A percentile compares a stretch with the other conserved stretches of the same genome.
Conservation (phyloP, 2,329 filamentous ascomycete genomes). For the Venturiaceae sp. region DNA sequence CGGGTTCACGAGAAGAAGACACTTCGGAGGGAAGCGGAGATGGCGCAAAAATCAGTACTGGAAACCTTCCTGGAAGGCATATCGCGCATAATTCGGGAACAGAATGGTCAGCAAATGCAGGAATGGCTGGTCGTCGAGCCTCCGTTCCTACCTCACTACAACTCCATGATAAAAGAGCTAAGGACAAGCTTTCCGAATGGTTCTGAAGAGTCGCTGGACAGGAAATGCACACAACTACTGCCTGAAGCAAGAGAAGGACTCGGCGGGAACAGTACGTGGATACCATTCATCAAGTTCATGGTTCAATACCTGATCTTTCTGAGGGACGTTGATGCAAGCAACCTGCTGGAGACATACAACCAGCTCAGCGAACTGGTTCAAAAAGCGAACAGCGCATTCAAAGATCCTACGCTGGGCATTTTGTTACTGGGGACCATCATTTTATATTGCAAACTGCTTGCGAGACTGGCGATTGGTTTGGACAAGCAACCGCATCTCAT, state of each 20-base stretch:
- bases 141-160: slow-evolving; percentile 56
- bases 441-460: slow-evolving; percentile 69
- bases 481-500: slow-evolving; percentile 73
- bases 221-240: slow-evolving; percentile 53
- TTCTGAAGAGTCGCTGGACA: slow-evolving; percentile 44
- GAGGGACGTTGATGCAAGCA: slow-evolving; percentile 67
- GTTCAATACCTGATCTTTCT: slow-evolving; percentile 73
- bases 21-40: too few species aligned
- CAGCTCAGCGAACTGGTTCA: slow-evolving; percentile 65
- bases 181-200: slow-evolving; percentile 45
- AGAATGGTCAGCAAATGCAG: not conserved
- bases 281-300: slow-evolving; percentile 68
- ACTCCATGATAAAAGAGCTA: slow-evolving; percentile 58
- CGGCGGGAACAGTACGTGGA: slow-evolving; percentile 62
- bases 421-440: slow-evolving; percentile 78
- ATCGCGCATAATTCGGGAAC: not conserved
- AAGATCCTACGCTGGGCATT: slow-evolving; percentile 67
- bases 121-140: slow-evolving; percentile 58
- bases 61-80: not conserved
- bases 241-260: slow-evolving; percentile 34
- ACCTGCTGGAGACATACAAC: slow-evolving; percentile 66
- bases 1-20: too few species aligned
- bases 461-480: slow-evolving; percentile 73
- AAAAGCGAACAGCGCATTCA: slow-evolving; percentile 73
- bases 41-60: too few species aligned